phyloP scores from a whole-genome alignment of 2,329 filamentous ascomycete genomes.

The Ceratocystis variospora region DNA sequence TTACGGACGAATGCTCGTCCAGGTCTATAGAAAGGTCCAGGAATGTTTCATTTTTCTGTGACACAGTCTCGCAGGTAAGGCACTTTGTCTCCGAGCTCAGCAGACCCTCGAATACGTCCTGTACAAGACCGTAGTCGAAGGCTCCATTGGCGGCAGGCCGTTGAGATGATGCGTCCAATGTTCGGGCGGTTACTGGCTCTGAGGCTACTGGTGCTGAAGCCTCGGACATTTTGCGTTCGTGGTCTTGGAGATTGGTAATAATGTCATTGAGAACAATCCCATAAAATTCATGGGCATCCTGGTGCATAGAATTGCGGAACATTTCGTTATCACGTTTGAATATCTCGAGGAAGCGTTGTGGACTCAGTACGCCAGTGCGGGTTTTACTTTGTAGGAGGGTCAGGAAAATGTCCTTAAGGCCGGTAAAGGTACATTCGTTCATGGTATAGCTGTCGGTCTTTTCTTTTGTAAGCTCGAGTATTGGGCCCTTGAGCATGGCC shows the following conservation, averaged over 20 bases:
- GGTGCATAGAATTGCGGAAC: constrained; percentile 94
- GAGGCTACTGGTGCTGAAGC: constrained; percentile 26
- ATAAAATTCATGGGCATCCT: constrained; percentile 95
- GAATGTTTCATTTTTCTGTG: constrained; percentile 89
- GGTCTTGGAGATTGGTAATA: constrained; percentile 83
- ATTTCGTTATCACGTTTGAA: constrained; percentile 91
- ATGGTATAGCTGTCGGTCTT: constrained; percentile 73
- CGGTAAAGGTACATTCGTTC: constrained; percentile 89
- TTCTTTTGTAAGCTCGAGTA: constrained; percentile 71
- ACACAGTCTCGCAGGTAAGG: constrained; percentile 88
- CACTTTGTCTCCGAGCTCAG: constrained; percentile 94
- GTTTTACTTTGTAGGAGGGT: constrained; percentile 69
- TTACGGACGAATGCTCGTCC: constrained; percentile 89
- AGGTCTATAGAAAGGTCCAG: constrained; percentile 91
- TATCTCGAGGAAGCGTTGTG: constrained; percentile 84
- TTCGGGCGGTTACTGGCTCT: constrained; percentile 36
- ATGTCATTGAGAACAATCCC: constrained; percentile 92
- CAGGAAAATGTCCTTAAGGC: constrained; percentile 90
- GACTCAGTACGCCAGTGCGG: constrained; percentile 79
- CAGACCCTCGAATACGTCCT: constrained; percentile 90
- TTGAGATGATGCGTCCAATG: constrained; percentile 33
- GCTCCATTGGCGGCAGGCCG: constrained; percentile 33
- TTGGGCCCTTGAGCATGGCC: constrained; percentile 73
- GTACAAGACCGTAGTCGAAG: constrained; percentile 59
- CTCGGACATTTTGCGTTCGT: constrained; percentile 37